These are phyloP conservation scores for slime mould (Dictyostelium discoideum) DNA, from an alignment of 78 protist species.

Conservation along the genomic window DNA sequence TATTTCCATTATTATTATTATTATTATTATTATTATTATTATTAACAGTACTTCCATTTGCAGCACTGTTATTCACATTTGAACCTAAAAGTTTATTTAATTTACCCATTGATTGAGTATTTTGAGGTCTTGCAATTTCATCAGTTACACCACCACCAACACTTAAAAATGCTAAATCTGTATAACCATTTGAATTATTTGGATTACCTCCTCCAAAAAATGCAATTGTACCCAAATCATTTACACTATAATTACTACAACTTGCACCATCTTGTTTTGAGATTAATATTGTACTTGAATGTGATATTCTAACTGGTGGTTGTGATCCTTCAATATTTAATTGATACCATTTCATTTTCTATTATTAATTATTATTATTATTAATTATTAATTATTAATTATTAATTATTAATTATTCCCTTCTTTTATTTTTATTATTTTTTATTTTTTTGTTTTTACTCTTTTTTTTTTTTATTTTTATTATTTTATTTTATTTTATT, in stretches of 20 bases:
- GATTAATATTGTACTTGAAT: background rate
- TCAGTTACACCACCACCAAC: slow-evolving; percentile 34
- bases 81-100: slow-evolving; percentile 37
- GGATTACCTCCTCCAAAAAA: slow-evolving; percentile 33
- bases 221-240: slow-evolving; percentile 28
- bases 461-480: no score
- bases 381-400: no score
- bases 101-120: slow-evolving; percentile 15
- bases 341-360: slow-evolving; percentile 38
- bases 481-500: no score
- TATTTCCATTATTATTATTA: background rate
- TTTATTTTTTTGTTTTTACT: background rate
- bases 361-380: no score
- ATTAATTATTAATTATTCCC: no score
- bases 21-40: background rate
- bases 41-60: background rate
- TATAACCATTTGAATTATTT: background rate
- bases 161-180: slow-evolving; percentile 46
- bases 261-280: slow-evolving; percentile 1
- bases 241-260: background rate
- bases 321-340: slow-evolving; percentile 14
- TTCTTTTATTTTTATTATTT: no score
- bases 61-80: background rate
- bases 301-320: slow-evolving; percentile 32
- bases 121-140: slow-evolving; percentile 67